phyloP scores from a whole-genome alignment of 192 early-diverging fungal species.

The Podila verticillata region DNA sequence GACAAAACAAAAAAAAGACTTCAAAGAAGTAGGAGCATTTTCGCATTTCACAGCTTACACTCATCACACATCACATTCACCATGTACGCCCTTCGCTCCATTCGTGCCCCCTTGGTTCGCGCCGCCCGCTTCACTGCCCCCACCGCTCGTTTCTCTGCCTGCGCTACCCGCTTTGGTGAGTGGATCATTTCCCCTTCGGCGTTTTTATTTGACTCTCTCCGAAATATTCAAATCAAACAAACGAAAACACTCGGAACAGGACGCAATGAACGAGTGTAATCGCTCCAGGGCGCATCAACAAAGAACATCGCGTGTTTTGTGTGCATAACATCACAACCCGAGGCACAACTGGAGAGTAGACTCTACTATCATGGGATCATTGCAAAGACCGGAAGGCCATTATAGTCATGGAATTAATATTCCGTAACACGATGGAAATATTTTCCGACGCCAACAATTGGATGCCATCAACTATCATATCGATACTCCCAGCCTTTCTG shows the following conservation, averaged over 20 bases:
- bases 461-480: too few species aligned
- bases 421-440: too few species aligned
- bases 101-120: constrained; percentile 51
- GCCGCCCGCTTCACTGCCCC: constrained; percentile 48
- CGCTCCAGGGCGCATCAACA: too few species aligned
- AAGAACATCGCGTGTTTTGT: too few species aligned
- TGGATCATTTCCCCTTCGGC: background rate
- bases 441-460: too few species aligned
- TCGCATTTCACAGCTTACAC: background rate
- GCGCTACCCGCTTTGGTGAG: constrained; percentile 62
- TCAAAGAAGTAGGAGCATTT: background rate
- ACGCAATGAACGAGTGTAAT: background rate
- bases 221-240: constrained; percentile 7
- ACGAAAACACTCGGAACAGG: background rate
- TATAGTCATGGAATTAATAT: too few species aligned
- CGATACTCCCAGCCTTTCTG: too few species aligned
- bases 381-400: too few species aligned
- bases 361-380: too few species aligned
- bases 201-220: background rate
- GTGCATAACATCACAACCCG: too few species aligned
- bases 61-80: constrained; percentile 13
- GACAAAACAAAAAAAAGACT: background rate
- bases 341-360: too few species aligned
- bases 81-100: constrained; percentile 63
- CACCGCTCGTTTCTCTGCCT: constrained; percentile 59